Base-by-base conservation (phyloP, 1,139 yeast genomes). In the Debaryomycetaceae sp. region DNA sequence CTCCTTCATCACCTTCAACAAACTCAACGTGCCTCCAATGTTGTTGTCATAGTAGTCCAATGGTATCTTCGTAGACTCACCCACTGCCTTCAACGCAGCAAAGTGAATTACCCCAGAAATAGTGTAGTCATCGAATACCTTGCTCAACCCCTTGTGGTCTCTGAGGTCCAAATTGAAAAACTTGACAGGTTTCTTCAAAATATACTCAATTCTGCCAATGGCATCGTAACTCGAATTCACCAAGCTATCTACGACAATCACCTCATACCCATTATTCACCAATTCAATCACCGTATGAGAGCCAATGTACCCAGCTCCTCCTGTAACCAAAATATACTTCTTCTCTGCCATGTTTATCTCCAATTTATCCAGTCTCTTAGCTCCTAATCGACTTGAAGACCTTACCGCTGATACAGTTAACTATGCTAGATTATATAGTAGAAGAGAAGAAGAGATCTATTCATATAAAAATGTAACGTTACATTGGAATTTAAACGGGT, bases 251-350 rank as follows among this genome's bases (percentile, higher is more conserved):
- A 82, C 78, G 37, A 87, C 75, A 16, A 87, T 81, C 24, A 85
- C 89, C 35, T 81, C 73, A 55, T 81, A 77, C 30, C 87, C 87
- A 40, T 79, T 73, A 48, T 78, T 73, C 42, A 84, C 59, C 41
- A 86, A 71, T 50, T 82, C 85, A 30, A 83, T 76, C 6, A 81
- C 84, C 2, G 92, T 83, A 57, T 86, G 95, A 14, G 92, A 83
- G 19, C 95, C 95, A 54, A 87, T 85, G 62, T 87, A 87, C 26
- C 95, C 95, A 28, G 94, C 88, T 41, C 95, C 95, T 35, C 95
- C 95, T 26, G 95, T 84, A 29, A 87, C 91, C 43, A 86, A 69
- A 42, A 85, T 82, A 57, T 71, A 73, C 47, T 50, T 46, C 24
- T 51, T 17, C 33, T 36, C 35, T 5, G 32, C 39, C 55, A 52